phyloP scores from a whole-genome alignment of 1,284 basidiomycete genomes.

The Ustilago tritici region DNA sequence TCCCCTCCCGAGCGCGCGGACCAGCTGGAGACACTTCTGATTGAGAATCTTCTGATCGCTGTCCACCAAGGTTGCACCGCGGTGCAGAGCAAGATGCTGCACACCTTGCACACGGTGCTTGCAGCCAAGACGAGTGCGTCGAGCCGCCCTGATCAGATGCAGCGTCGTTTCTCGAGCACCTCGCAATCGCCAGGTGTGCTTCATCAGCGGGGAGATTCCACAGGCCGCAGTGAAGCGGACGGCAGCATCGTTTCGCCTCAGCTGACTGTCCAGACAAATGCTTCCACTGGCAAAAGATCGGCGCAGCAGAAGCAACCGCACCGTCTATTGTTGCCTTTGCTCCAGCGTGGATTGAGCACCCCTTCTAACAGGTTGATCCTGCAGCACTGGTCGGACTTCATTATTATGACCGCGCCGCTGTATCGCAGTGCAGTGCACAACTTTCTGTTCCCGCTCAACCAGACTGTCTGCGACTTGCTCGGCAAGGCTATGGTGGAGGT shows the following conservation, averaged over 20 bases:
- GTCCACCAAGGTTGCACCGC: conserved; percentile 72
- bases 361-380: conserved; percentile 81
- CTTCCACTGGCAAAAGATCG: background rate
- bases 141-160: conserved; percentile 11
- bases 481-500: conserved; percentile 75
- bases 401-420: conserved; percentile 87
- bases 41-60: conserved; percentile 81
- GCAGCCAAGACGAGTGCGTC: conserved; percentile 25
- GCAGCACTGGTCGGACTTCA: conserved; percentile 96
- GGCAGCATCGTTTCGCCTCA: background rate
- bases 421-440: conserved; percentile 79
- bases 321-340: conserved; percentile 79
- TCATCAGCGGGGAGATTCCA: conserved; percentile 26
- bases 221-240: conserved; percentile 15
- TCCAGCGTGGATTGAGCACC: conserved; percentile 82
- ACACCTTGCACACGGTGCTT: conserved; percentile 83
- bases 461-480: conserved; percentile 84
- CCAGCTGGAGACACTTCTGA: conserved; percentile 75
- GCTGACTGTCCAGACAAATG: conserved; percentile 1
- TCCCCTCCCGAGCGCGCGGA: conserved; percentile 76
- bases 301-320: conserved; percentile 39
- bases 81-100: conserved; percentile 82
- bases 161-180: conserved; percentile 23
- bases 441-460: conserved; percentile 82
- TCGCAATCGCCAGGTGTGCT: conserved; percentile 16